These are phyloP conservation scores for Phlyctochytrium arcticum DNA, from an alignment of 192 early-diverging fungal genomes.

Conservation along the genomic window DNA sequence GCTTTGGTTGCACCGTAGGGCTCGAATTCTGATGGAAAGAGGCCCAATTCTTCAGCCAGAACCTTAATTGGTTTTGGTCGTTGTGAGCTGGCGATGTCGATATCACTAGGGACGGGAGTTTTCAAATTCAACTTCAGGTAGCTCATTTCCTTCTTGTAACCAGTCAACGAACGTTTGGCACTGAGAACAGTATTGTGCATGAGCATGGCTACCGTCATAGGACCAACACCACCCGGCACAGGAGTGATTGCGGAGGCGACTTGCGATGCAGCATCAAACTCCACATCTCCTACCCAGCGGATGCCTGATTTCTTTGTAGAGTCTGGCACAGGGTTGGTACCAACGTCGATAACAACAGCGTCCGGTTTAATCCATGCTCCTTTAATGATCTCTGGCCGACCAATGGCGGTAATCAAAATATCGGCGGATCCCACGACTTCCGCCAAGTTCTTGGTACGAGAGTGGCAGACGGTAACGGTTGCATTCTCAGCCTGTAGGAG, in stretches of 20 bases:
- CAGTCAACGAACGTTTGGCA: slow-evolving; percentile 67
- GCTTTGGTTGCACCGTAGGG: slow-evolving; percentile 85
- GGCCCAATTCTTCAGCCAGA: slow-evolving; percentile 81
- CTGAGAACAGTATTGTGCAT: slow-evolving; percentile 82
- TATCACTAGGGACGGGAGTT: slow-evolving; percentile 88
- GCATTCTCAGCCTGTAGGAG: slow-evolving; percentile 78
- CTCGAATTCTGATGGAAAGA: slow-evolving; percentile 74
- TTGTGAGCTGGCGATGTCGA: slow-evolving; percentile 89
- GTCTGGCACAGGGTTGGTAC: slow-evolving; percentile 87
- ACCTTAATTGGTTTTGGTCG: slow-evolving; percentile 76
- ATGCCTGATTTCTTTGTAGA: slow-evolving; percentile 83
- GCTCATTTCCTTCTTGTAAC: slow-evolving; percentile 31
- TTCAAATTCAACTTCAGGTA: slow-evolving; percentile 65
- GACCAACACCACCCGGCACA: slow-evolving; percentile 98
- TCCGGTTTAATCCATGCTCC: slow-evolving; percentile 95
- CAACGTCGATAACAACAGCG: slow-evolving; percentile 94
- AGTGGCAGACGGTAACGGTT: slow-evolving; percentile 95
- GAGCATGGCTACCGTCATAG: slow-evolving; percentile 99
- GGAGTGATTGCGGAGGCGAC: slow-evolving; percentile 86
- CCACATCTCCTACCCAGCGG: slow-evolving; percentile 93
- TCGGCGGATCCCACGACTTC: slow-evolving; percentile 78
- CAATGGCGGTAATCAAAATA: slow-evolving; percentile 88
- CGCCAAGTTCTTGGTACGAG: slow-evolving; percentile 69
- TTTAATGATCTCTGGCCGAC: slow-evolving; percentile 72
- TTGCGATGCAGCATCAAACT: slow-evolving; percentile 63